Evolutionary conservation across 805 yeast genomes (phyloP).

Genomic region (Teunomyces funiuensis): DNA sequence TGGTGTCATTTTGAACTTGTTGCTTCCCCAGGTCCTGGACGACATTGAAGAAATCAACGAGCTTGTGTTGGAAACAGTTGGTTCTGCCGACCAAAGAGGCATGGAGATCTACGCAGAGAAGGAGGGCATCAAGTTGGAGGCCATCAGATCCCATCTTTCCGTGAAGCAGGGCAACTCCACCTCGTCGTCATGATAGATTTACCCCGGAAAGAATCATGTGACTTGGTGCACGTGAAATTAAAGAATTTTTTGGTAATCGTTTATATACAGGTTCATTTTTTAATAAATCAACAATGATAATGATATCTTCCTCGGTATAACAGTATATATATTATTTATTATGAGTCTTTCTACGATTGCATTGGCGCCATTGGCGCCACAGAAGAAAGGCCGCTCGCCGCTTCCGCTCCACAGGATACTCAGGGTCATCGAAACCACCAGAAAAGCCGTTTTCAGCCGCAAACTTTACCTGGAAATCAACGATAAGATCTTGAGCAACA

Average conservation of each 20-base stretch:
- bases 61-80: slow-evolving; percentile 42
- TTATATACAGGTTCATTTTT: no score
- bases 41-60: slow-evolving; percentile 49
- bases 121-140: slow-evolving; percentile 30
- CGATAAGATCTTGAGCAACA: slow-evolving; percentile 35
- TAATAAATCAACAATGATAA: no score
- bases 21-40: slow-evolving; percentile 60
- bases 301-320: slow-evolving; percentile 1
- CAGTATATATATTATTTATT: neutral
- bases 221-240: no score
- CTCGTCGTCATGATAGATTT: neutral
- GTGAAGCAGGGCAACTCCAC: slow-evolving; percentile 5
- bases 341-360: slow-evolving; percentile 1
- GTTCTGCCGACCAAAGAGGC: slow-evolving; percentile 40
- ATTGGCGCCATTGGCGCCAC: neutral
- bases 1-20: slow-evolving; percentile 58
- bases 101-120: slow-evolving; percentile 31
- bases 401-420: slow-evolving; percentile 28
- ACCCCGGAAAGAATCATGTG: no score
- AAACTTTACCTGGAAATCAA: slow-evolving; percentile 42
- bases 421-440: slow-evolving; percentile 7
- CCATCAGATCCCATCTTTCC: slow-evolving; percentile 12
- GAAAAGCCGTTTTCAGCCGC: slow-evolving; percentile 34
- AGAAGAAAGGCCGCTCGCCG: slow-evolving; percentile 12
- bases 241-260: no score